Conservation (phyloP, 805 yeast genomes). For the Suhomyces faveliae region DNA sequence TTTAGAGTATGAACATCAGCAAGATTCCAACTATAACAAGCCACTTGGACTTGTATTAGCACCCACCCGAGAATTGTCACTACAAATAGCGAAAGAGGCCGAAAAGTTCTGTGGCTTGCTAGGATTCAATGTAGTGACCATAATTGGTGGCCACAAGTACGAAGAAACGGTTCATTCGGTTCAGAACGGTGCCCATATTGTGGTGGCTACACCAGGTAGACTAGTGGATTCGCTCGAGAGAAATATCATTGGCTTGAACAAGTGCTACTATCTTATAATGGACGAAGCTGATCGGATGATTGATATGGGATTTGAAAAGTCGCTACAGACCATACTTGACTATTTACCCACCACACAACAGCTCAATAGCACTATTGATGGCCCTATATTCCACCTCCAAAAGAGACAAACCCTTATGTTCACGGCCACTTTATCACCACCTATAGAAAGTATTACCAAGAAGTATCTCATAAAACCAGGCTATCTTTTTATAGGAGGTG, state of each 20-base stretch:
- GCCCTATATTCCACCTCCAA: conserved; percentile 34
- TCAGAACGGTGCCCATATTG: conserved; percentile 66
- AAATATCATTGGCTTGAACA: conserved; percentile 56
- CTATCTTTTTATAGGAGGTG: conserved; percentile 63
- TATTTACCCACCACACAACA: conserved; percentile 46
- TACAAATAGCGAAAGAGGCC: conserved; percentile 75
- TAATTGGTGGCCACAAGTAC: conserved; percentile 89
- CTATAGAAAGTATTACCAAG: conserved; percentile 65
- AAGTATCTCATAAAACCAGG: conserved; percentile 63
- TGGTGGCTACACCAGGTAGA: conserved; percentile 95
- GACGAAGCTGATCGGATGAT: conserved; percentile 98
- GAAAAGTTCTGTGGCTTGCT: conserved; percentile 43
- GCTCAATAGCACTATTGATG: conserved; percentile 25
- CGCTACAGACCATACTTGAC: conserved; percentile 59
- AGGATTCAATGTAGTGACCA: conserved; percentile 52
- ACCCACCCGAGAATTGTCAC: conserved; percentile 92
- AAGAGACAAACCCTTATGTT: conserved; percentile 79
- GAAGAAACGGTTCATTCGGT: conserved; percentile 66
- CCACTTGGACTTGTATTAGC: conserved; percentile 81
- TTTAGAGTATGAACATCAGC: conserved; percentile 39
- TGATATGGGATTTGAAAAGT: conserved; percentile 89
- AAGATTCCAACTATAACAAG: conserved; percentile 49
- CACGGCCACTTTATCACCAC: conserved; percentile 87
- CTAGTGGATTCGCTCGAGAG: conserved; percentile 76
- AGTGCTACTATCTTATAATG: conserved; percentile 67